Conservation (phyloP, 2,329 filamentous ascomycete genomes). For the Colletotrichum higginsianum region DNA sequence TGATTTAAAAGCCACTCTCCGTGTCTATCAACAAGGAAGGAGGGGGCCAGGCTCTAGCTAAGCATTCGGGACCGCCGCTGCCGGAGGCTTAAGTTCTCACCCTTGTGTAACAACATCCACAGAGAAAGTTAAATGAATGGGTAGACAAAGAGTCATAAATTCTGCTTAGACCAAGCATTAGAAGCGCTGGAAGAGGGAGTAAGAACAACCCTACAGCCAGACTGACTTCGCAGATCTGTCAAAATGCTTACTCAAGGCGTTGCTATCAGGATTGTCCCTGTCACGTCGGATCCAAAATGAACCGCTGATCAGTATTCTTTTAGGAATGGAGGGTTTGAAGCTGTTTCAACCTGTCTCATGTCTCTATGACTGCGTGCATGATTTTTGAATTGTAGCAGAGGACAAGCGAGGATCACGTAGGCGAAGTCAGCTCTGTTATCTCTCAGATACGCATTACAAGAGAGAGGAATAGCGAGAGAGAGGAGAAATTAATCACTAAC, state of each 20-base stretch:
- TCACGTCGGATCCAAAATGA: not conserved
- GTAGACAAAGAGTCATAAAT: not conserved
- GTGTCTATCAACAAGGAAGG: not conserved
- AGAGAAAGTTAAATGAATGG: too few species aligned
- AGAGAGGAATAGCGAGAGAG: not conserved
- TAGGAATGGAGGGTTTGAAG: not conserved
- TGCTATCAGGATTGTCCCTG: conserved; percentile 22
- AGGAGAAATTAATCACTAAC: conserved; percentile 20
- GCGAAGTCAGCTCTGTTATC: conserved; percentile 13
- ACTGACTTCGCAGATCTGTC: not conserved
- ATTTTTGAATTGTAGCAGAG: not conserved
- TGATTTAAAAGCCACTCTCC: not conserved
- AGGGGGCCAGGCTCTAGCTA: not conserved
- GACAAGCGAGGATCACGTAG: not conserved
- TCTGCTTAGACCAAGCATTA: not conserved
- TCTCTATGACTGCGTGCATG: conserved; percentile 11
- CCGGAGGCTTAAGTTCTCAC: not conserved
- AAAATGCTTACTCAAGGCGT: not conserved
- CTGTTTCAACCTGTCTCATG: conserved; percentile 33
- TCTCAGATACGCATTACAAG: not conserved
- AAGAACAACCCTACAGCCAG: not conserved
- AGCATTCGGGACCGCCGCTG: conserved; percentile 3
- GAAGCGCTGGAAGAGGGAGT: not conserved
- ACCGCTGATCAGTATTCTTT: not conserved
- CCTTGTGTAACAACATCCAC: not conserved